Evolutionary conservation across 352 stramenopile species (phyloP), one percentile per base, ranked within the genome.

Genomic region (Globisporangium polare): DNA sequence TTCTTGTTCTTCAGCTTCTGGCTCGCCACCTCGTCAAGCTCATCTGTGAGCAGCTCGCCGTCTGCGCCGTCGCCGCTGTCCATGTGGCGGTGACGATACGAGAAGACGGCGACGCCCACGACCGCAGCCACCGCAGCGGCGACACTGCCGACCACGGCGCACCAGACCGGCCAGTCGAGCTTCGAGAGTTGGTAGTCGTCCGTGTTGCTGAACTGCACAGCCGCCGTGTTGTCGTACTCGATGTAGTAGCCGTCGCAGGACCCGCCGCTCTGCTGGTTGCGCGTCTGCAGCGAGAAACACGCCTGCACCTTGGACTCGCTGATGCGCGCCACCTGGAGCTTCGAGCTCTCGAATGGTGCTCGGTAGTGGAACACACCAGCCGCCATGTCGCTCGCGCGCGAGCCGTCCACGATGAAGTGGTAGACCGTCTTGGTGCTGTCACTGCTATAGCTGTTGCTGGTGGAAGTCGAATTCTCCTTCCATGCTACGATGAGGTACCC

Each of bases 401-500:
- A 91, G 27, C 86, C 83, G 29, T 93, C 80, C n/a, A 85, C 80
- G 13, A 95, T 64, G 26, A 93, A 92, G 61, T 86, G 74, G 57
- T 88, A 92, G 29, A 72, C 63, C 5, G 63, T 65, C 20, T 69
- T 63, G 27, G 49, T 43, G 37, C 12, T 43, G 37, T 3, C 8
- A n/a, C 37, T 18, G 15, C 37, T 43, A 18, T 5, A 42, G 37
- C 37, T 42, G 5, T 15, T 33, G 47, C 0, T 35, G 15, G 39
- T 42, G 9, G 45, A 33, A n/a, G 17, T 22, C 3, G 49, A 39
- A n/a, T 18, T 68, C 17, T 86, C 84, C 58, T 88, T 90, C 83
- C 82, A 95, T 37, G 79, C 78, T 1, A 80, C 69, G 31, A 93
- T 57, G 24, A 92, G 61, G 50, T 82, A 72, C 10, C 83, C 83